Conservation (phyloP, 306 rosid species). For the Biancaea sappan region DNA sequence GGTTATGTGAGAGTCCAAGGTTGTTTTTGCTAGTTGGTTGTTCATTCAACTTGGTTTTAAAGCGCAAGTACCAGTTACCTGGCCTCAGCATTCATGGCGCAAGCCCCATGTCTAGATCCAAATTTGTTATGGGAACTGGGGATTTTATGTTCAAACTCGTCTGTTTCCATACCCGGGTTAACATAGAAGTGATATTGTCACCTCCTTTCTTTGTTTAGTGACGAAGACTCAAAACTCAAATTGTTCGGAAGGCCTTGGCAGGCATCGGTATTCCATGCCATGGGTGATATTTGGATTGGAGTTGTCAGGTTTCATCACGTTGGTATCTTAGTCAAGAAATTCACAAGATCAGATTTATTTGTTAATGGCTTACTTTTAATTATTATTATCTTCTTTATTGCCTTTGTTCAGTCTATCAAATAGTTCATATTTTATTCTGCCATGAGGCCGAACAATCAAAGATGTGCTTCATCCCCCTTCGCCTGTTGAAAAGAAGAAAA, state of each 20-base stretch:
- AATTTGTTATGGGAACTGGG: conserved; percentile 5
- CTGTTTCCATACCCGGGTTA: conserved; percentile 25
- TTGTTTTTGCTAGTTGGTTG: conserved; percentile 35
- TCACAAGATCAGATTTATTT: conserved; percentile 18
- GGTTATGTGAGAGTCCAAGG: conserved; percentile 22
- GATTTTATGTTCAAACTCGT: conserved; percentile 35
- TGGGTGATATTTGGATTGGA: conserved; percentile 29
- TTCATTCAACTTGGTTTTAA: conserved; percentile 41
- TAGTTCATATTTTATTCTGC: conserved; percentile 14
- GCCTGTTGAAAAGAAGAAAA: neutral
- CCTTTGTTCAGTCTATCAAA: conserved; percentile 14
- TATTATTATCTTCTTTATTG: neutral
- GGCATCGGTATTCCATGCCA: conserved; percentile 12
- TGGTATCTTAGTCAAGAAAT: conserved; percentile 24
- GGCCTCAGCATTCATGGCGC: conserved; percentile 13
- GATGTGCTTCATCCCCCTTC: neutral
- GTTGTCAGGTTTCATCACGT: conserved; percentile 13
- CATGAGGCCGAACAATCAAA: neutral
- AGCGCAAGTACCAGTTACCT: conserved; percentile 23
- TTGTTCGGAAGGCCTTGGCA: conserved; percentile 16
- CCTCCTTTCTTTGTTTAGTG: neutral
- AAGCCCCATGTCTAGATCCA: conserved; percentile 31
- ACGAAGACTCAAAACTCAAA: conserved; percentile 14
- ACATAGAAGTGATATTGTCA: conserved; percentile 10
- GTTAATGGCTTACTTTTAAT: conserved; percentile 28